phyloP scores from a whole-genome alignment of 2,329 filamentous ascomycete species.

The Rutstroemia sp. region DNA sequence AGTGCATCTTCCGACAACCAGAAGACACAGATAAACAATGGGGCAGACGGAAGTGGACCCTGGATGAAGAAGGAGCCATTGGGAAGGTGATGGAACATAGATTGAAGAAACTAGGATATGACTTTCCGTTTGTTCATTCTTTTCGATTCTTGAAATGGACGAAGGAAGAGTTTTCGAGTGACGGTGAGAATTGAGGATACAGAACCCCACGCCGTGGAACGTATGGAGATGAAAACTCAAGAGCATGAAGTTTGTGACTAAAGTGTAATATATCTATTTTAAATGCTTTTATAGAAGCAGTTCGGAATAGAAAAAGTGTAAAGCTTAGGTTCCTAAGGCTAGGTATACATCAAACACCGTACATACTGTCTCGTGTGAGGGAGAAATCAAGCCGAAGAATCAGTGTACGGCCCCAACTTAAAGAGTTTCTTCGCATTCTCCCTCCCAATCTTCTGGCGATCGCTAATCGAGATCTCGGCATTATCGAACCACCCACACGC shows the following conservation, averaged over 20 bases:
- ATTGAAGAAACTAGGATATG: background rate
- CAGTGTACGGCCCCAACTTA: conserved; percentile 12
- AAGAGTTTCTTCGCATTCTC: conserved; percentile 40
- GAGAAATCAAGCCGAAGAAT: too few relatives aligned
- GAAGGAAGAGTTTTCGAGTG: background rate
- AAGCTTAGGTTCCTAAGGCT: too few relatives aligned
- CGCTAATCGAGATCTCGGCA: conserved; percentile 32
- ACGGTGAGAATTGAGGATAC: background rate
- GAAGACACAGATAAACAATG: background rate
- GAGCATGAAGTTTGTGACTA: too few relatives aligned
- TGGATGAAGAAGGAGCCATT: background rate
- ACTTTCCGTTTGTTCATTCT: background rate
- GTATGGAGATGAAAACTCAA: too few relatives aligned
- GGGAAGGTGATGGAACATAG: background rate
- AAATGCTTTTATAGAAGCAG: too few relatives aligned
- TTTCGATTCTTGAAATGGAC: background rate
- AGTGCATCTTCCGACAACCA: background rate
- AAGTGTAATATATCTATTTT: too few relatives aligned
- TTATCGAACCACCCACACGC: conserved; percentile 35
- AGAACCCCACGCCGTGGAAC: too few relatives aligned
- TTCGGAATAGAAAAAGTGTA: too few relatives aligned
- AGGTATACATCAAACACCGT: too few relatives aligned
- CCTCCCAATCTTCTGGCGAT: conserved; percentile 36
- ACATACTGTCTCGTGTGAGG: too few relatives aligned
- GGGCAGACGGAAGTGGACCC: background rate